A percentile compares a stretch with the other conserved stretches of the same genome.
Evolutionary conservation across 2,329 filamentous ascomycete genomes (phyloP).

Genomic region (Truncatella angustata): DNA sequence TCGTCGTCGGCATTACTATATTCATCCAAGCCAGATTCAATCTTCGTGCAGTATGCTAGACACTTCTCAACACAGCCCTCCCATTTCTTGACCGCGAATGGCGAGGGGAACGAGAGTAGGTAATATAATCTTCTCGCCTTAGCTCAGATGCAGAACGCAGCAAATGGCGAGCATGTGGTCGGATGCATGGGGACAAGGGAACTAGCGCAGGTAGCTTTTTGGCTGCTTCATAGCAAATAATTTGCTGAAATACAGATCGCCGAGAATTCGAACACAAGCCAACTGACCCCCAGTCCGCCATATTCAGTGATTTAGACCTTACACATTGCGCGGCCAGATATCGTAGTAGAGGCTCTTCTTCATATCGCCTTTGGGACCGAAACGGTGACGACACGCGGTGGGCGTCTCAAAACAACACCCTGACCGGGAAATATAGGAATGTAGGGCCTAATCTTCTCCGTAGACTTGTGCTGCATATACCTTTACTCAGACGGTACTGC

Average conservation of each 20-base stretch:
- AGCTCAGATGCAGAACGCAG: neutral
- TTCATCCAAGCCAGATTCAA: neutral
- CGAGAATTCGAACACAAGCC: slow-evolving; percentile 7
- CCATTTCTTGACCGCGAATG: neutral
- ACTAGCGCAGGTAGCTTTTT: neutral
- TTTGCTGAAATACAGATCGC: slow-evolving; percentile 7
- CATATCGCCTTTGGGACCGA: slow-evolving; percentile 13
- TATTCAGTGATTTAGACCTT: too few species aligned
- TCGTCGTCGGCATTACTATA: neutral
- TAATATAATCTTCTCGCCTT: neutral
- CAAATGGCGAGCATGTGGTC: slow-evolving; percentile 3
- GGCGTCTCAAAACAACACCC: neutral
- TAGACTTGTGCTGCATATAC: too few species aligned
- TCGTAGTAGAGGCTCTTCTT: slow-evolving; percentile 12
- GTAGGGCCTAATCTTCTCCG: slow-evolving; percentile 2
- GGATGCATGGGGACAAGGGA: slow-evolving; percentile 5
- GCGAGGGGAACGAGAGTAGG: neutral
- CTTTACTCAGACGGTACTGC: too few species aligned
- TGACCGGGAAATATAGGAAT: neutral
- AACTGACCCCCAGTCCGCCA: slow-evolving; percentile 9
- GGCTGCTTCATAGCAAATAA: slow-evolving; percentile 8
- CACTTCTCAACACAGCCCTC: slow-evolving; percentile 6
- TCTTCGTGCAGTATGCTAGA: neutral
- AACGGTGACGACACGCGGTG: slow-evolving; percentile 3
- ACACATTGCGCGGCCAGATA: slow-evolving; percentile 9